phyloP scores from a whole-genome alignment of 1,284 basidiomycete species.

The Agaricales sp. region DNA sequence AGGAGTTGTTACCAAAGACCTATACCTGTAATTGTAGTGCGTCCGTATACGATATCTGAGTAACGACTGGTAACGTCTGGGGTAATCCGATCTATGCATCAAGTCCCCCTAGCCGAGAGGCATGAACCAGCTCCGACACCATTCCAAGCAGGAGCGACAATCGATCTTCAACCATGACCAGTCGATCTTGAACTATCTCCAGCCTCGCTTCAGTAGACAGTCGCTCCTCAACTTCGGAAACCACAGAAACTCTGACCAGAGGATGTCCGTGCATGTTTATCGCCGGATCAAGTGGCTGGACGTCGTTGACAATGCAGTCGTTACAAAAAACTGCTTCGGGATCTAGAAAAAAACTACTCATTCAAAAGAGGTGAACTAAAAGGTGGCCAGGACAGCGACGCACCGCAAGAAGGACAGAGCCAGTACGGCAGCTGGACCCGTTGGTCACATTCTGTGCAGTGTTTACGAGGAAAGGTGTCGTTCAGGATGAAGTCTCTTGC shows the following conservation, averaged over 20 bases:
- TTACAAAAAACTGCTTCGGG: background rate
- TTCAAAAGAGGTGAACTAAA: too few species aligned
- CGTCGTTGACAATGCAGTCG: background rate
- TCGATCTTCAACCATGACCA: background rate
- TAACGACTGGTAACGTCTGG: background rate
- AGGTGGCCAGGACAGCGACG: background rate
- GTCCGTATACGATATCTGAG: too few species aligned
- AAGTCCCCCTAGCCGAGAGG: background rate
- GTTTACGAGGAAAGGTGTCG: background rate
- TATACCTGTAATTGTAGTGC: too few species aligned
- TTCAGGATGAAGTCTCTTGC: background rate
- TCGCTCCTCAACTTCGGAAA: background rate
- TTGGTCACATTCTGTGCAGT: background rate
- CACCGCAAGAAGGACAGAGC: background rate
- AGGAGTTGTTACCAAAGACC: too few species aligned
- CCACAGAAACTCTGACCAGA: background rate
- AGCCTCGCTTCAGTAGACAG: background rate
- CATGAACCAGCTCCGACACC: background rate
- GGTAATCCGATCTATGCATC: background rate
- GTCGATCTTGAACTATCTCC: background rate
- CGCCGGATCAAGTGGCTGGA: background rate
- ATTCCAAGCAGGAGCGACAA: background rate
- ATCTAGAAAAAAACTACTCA: background rate
- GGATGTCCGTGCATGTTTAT: background rate
- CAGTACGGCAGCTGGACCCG: background rate